phyloP scores from a whole-genome alignment of 192 early-diverging fungal species.

The Coemansia sp. region DNA sequence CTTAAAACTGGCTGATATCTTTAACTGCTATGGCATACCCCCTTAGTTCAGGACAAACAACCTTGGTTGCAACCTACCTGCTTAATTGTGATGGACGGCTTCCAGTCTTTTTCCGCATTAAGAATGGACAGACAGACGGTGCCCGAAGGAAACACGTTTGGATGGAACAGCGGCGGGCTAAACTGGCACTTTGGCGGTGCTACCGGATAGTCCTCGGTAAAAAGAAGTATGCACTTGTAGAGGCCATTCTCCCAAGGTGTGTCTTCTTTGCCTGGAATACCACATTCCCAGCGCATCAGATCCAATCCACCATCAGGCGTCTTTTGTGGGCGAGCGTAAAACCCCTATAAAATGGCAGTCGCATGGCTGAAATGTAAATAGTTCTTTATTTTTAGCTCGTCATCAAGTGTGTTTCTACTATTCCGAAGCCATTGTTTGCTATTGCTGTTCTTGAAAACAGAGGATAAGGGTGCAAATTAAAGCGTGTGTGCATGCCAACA shows the following conservation, averaged over 20 bases:
- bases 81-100: conserved; percentile 94
- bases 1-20: too few species aligned
- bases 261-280: conserved; percentile 70
- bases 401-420: not conserved
- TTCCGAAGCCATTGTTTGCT: not conserved
- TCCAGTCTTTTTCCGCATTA: conserved; percentile 94
- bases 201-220: conserved; percentile 88
- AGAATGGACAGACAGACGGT: conserved; percentile 97
- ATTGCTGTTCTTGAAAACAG: not conserved
- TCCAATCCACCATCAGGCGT: conserved; percentile 76
- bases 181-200: conserved; percentile 89
- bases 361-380: not conserved
- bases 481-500: not conserved
- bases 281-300: conserved; percentile 81
- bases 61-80: conserved; percentile 54
- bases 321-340: conserved; percentile 90
- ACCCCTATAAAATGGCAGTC: conserved; percentile 61
- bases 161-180: conserved; percentile 80
- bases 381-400: not conserved
- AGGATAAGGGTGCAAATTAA: conserved; percentile 87
- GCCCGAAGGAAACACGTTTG: conserved; percentile 97
- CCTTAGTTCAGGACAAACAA: not conserved
- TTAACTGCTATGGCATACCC: too few species aligned
- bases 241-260: conserved; percentile 89
- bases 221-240: conserved; percentile 79